Conservation (phyloP, 2,329 filamentous ascomycete species). For the Pezicula radicicola region DNA sequence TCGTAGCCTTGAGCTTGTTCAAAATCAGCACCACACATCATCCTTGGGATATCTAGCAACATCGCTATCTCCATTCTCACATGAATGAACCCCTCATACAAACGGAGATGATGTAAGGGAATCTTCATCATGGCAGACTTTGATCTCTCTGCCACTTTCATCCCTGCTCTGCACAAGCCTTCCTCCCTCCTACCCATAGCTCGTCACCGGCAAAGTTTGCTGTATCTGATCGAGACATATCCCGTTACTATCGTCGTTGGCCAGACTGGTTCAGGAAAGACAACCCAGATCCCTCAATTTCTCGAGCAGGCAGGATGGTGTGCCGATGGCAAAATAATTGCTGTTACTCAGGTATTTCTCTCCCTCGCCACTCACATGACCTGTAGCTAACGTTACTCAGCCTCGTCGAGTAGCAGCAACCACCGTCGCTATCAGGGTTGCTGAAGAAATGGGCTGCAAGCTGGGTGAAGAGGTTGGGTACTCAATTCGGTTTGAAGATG, state of each 20-base stretch:
- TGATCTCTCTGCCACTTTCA: constrained; percentile 57
- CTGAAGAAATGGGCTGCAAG: constrained; percentile 83
- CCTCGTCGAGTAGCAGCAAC: constrained; percentile 88
- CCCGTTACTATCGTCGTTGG: constrained; percentile 88
- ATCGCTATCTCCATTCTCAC: too few species aligned
- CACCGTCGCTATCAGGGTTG: constrained; percentile 83
- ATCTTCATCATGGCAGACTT: constrained; percentile 41
- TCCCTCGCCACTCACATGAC: not conserved
- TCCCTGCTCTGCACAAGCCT: constrained; percentile 84
- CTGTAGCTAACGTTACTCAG: constrained; percentile 39
- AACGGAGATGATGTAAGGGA: constrained; percentile 8
- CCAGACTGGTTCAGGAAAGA: constrained; percentile 93
- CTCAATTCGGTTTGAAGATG: constrained; percentile 89
- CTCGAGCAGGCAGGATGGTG: constrained; percentile 89
- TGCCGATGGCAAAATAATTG: constrained; percentile 76
- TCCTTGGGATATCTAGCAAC: too few species aligned
- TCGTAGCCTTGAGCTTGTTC: not conserved
- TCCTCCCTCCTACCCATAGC: constrained; percentile 81
- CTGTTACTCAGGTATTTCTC: constrained; percentile 77
- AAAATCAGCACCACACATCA: too few species aligned
- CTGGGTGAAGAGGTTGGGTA: constrained; percentile 91
- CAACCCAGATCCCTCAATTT: constrained; percentile 92
- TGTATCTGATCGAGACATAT: constrained; percentile 83
- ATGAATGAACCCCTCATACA: too few species aligned
- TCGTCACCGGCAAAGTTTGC: constrained; percentile 71